A percentile compares a stretch with the other conserved stretches of the same genome.
Evolutionary conservation across 139 green algal species (phyloP).

Genomic region (Eudorina sp.): DNA sequence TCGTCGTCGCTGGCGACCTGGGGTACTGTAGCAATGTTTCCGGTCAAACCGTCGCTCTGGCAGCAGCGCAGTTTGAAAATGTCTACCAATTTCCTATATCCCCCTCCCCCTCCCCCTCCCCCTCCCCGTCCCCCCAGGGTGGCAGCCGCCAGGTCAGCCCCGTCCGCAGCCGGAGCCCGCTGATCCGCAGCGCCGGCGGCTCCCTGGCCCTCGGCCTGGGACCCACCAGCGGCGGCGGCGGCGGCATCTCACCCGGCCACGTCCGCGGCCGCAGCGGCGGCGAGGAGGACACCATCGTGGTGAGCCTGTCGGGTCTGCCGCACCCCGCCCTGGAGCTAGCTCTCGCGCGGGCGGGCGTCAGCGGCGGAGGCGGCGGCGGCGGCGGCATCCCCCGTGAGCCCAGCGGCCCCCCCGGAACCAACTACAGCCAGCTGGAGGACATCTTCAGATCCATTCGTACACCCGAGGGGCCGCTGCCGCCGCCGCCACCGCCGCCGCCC

Average conservation of each 20-base stretch:
- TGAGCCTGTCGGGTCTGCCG: neutral
- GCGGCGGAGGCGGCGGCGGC: no score
- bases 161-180: neutral
- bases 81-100: no score
- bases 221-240: neutral
- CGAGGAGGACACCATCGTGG: neutral
- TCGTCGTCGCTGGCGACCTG: no score
- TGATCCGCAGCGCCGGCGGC: neutral
- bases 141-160: slow-evolving; percentile 2
- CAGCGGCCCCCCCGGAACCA: neutral
- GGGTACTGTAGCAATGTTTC: no score
- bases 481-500: slow-evolving; percentile 11
- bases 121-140: neutral
- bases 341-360: neutral
- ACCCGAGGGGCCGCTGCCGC: neutral
- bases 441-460: neutral
- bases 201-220: neutral
- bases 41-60: no score
- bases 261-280: neutral
- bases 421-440: slow-evolving; percentile 3
- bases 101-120: neutral
- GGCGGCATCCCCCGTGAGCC: no score
- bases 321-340: slow-evolving; percentile 4
- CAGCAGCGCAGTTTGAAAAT: no score
- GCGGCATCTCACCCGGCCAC: neutral